Evolutionary conservation across 2,329 filamentous ascomycete genomes (phyloP), one percentile per base, ranked within the genome.

Genomic region (Fusarium albidum): DNA sequence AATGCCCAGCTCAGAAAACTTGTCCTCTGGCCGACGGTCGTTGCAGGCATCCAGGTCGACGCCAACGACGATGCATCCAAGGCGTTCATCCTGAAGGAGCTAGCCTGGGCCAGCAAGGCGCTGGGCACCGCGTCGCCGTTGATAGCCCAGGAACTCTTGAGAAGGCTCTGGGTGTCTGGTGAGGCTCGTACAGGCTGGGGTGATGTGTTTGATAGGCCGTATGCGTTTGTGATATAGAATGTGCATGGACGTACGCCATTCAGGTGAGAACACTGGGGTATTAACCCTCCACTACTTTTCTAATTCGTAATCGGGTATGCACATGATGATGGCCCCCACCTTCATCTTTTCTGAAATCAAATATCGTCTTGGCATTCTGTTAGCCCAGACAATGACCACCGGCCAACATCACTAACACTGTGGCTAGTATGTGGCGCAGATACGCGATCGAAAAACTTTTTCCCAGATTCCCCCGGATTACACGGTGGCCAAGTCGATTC

Each of bases 1-100:
- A 39, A 47, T 5, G 21, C 18, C 6, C 50, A 55, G 8, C 47
- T 67, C 9, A 50, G 56, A 13, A 63, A 60, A 31, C 37, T 65
- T 7, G 46, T 63, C n/a, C 34, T 64, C 2, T 70, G 68, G 68
- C 62, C 67, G 34, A 49, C 68, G 7, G 40, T 67, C 1, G 66
- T 70, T 9, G 62, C 58, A 1, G 68, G 67, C 2, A 53, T 68
- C 6, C 56, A 62, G 41, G 42, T 63, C 2, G 46, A 53, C 2
- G 38, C 52, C 8, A 49, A 49, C 3, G 52, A 59, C 7, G 11
- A 41, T 1, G 47, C 37, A 4, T 57, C 59, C 21, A 51, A 61
- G 13, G 18, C 21, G 5, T 66, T 61, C 38, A 52, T 69, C 21
- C 26, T 35, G 0, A 21, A 29, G 5, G 47, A 59, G 14, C 39